A percentile compares a stretch with the other conserved stretches of the same genome.
Evolutionary conservation across 2,329 filamentous ascomycete species (phyloP).

Genomic region (Talaromyces islandicus): DNA sequence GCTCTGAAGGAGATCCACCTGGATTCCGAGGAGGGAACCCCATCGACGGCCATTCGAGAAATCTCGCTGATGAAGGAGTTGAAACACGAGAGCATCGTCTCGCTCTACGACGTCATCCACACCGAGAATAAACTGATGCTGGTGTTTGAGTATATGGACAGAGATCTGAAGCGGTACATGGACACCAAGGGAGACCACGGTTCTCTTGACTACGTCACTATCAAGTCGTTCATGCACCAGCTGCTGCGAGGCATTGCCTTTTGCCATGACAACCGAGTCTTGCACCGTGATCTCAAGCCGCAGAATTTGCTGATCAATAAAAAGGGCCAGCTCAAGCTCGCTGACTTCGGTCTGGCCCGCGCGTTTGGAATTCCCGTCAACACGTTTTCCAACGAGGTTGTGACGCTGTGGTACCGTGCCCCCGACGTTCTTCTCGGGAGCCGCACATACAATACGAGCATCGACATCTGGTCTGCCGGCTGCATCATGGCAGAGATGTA

Average conservation of each 20-base stretch:
- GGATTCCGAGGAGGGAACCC: constrained; percentile 95
- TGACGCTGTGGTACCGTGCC: constrained; percentile 95
- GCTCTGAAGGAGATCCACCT: constrained; percentile 98
- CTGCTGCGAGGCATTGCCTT: constrained; percentile 93
- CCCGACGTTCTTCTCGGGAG: constrained; percentile 92
- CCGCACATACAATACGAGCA: constrained; percentile 97
- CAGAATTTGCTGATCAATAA: constrained; percentile 95
- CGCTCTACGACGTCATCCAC: constrained; percentile 96
- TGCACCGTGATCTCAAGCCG: constrained; percentile 92
- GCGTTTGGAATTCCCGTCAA: constrained; percentile 97
- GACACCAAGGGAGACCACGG: constrained; percentile 85
- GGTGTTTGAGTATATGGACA: constrained; percentile 98
- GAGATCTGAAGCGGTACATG: constrained; percentile 98
- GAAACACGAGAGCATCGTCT: constrained; percentile 97
- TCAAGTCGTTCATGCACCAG: constrained; percentile 99
- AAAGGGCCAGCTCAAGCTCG: constrained; percentile 84
- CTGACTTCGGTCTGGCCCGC: constrained; percentile 87
- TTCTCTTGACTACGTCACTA: constrained; percentile 78
- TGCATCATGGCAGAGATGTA: constrained; percentile 99
- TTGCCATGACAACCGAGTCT: constrained; percentile 92
- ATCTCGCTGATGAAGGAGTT: constrained; percentile 99
- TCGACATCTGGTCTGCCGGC: constrained; percentile 98
- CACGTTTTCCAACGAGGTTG: constrained; percentile 96
- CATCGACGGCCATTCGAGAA: constrained; percentile 93
- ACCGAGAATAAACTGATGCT: constrained; percentile 99